Evolutionary conservation across 208 protist genomes (phyloP).

Genomic region (Trypanosoma caninum): DNA sequence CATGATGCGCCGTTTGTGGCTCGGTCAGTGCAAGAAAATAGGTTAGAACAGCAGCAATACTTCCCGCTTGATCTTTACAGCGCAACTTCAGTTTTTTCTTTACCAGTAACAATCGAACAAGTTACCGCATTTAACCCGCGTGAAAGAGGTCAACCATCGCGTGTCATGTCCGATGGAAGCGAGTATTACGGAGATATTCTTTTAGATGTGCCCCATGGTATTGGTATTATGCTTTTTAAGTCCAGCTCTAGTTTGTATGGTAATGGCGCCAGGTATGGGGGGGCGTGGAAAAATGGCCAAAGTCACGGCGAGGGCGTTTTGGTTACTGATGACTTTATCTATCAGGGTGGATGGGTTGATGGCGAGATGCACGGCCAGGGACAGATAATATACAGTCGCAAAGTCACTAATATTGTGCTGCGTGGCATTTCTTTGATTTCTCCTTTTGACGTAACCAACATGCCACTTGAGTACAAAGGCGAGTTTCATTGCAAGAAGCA

Average conservation of each 20-base stretch:
- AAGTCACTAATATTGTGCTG: slow-evolving; percentile 42
- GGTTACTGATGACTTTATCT: slow-evolving; percentile 61
- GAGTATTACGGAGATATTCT: slow-evolving; percentile 75
- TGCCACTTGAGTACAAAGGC: slow-evolving; percentile 73
- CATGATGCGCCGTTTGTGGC: neutral
- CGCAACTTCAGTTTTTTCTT: slow-evolving; percentile 10
- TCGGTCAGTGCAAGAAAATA: neutral
- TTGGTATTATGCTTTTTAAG: slow-evolving; percentile 76
- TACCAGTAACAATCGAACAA: slow-evolving; percentile 52
- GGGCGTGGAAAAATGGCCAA: slow-evolving; percentile 51
- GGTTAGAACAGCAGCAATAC: neutral
- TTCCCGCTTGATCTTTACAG: slow-evolving; percentile 20
- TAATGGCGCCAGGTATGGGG: slow-evolving; percentile 80
- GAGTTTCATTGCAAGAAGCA: slow-evolving; percentile 50
- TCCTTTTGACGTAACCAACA: slow-evolving; percentile 49
- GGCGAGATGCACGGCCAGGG: slow-evolving; percentile 44
- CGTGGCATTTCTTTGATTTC: slow-evolving; percentile 69
- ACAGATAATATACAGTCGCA: slow-evolving; percentile 30
- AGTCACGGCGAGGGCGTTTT: slow-evolving; percentile 80
- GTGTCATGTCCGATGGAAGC: slow-evolving; percentile 53
- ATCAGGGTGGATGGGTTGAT: slow-evolving; percentile 59
- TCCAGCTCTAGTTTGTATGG: slow-evolving; percentile 28
- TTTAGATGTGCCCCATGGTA: slow-evolving; percentile 45
- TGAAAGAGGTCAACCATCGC: slow-evolving; percentile 25
- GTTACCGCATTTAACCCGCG: slow-evolving; percentile 50